These are phyloP conservation scores for Neurospora sp. DNA, from an alignment of 495 filamentous ascomycete species.

Conservation along the genomic window DNA sequence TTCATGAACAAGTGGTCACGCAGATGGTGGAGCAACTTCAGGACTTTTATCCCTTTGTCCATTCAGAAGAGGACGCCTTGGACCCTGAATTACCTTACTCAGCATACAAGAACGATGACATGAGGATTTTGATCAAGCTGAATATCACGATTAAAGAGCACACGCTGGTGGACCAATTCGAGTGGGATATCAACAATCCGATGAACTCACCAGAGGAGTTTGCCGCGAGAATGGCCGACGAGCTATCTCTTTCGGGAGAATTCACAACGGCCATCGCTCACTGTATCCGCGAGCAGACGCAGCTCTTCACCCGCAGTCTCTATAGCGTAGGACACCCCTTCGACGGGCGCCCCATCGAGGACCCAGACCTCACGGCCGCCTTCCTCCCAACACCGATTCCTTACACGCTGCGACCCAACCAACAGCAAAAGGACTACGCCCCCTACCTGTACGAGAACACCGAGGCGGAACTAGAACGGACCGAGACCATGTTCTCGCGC, in stretches of 20 bases:
- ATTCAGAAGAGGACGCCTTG: conserved; percentile 79
- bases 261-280: conserved; percentile 97
- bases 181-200: conserved; percentile 97
- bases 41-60: conserved; percentile 86
- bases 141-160: conserved; percentile 97
- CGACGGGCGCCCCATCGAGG: conserved; percentile 86
- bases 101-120: conserved; percentile 97
- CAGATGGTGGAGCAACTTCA: conserved; percentile 83
- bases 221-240: conserved; percentile 74
- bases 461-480: conserved; percentile 80
- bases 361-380: conserved; percentile 72
- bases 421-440: conserved; percentile 83
- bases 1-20: conserved; percentile 67
- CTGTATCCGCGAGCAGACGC: conserved; percentile 88
- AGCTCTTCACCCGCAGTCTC: conserved; percentile 85
- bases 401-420: conserved; percentile 76
- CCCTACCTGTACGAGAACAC: conserved; percentile 91
- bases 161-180: conserved; percentile 92
- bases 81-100: conserved; percentile 85
- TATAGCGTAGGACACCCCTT: conserved; percentile 92
- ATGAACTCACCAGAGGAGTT: conserved; percentile 91
- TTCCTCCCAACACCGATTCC: conserved; percentile 80
- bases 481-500: conserved; percentile 82
- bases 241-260: conserved; percentile 88
- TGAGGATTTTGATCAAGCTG: conserved; percentile 89